Conservation (phyloP, 306 rosid genomes). For the Hippophae gyantsensis region DNA sequence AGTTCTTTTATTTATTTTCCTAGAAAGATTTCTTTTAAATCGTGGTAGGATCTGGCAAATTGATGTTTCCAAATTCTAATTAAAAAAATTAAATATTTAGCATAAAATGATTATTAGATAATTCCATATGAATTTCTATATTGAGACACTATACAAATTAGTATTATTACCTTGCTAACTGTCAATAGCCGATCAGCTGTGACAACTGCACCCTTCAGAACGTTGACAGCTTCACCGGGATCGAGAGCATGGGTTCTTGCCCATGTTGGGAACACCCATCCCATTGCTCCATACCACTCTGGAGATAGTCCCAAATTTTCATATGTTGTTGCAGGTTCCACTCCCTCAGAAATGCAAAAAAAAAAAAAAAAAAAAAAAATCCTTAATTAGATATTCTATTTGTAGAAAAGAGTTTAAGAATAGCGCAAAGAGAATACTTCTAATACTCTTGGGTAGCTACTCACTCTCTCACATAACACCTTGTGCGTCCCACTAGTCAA, state of each 20-base stretch:
- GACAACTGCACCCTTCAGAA: constrained; percentile 82
- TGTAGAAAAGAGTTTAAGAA: background rate
- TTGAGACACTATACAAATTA: constrained; percentile 6
- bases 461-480: too few relatives aligned
- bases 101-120: too few relatives aligned
- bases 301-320: constrained; percentile 65
- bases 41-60: too few relatives aligned
- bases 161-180: constrained; percentile 61
- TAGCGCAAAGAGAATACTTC: background rate
- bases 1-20: too few relatives aligned
- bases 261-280: constrained; percentile 85
- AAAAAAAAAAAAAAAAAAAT: constrained; percentile 6
- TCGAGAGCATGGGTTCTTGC: constrained; percentile 93
- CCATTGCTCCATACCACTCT: constrained; percentile 81
- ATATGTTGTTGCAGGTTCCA: constrained; percentile 67
- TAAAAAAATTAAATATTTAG: too few relatives aligned
- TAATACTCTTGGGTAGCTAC: too few relatives aligned
- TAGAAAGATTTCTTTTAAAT: too few relatives aligned
- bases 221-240: constrained; percentile 77
- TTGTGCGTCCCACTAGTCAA: too few relatives aligned
- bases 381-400: background rate
- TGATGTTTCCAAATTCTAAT: too few relatives aligned
- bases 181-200: constrained; percentile 79
- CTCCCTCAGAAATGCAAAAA: constrained; percentile 47
- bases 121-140: too few relatives aligned